A percentile compares a stretch with the other conserved stretches of the same genome.
Conservation (phyloP, 2,329 filamentous ascomycete species). For the Cladobotryum protrusum region DNA sequence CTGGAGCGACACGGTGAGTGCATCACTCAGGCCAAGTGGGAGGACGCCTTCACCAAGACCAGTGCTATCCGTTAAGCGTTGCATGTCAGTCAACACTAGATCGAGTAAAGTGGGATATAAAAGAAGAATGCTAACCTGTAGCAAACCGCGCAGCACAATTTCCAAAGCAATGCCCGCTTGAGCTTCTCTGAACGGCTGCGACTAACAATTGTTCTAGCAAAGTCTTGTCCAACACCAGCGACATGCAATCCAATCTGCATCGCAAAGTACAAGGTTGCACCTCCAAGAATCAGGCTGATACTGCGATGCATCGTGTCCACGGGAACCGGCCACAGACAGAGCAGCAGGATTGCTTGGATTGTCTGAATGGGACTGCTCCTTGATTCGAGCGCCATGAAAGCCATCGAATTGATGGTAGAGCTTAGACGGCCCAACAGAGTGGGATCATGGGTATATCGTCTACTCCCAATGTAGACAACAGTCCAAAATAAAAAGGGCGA, state of each 20-base stretch:
- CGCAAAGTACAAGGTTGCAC: conserved; percentile 33
- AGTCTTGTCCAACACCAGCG: conserved; percentile 32
- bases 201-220: conserved; percentile 30
- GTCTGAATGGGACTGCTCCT: conserved; percentile 11
- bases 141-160: conserved; percentile 12
- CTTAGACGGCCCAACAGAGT: conserved; percentile 26
- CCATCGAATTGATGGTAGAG: conserved; percentile 28
- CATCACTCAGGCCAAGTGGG: conserved; percentile 3
- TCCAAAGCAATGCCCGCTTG: conserved; percentile 6
- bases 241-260: conserved; percentile 35
- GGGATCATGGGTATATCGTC: conserved; percentile 30
- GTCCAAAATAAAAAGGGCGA: conserved; percentile 30
- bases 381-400: conserved; percentile 28
- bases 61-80: no score
- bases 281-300: conserved; percentile 32
- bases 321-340: conserved; percentile 34
- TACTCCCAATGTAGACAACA: conserved; percentile 32
- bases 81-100: not conserved
- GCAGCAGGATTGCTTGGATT: conserved; percentile 32
- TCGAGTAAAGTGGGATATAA: conserved; percentile 3
- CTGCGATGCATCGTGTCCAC: conserved; percentile 35
- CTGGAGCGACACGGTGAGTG: not conserved
- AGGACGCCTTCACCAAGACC: conserved; percentile 5
- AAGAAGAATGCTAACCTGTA: conserved; percentile 24
- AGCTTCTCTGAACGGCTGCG: not conserved